phyloP scores from a whole-genome alignment of 108 stramenopile genomes.

The Fragilaria radians region DNA sequence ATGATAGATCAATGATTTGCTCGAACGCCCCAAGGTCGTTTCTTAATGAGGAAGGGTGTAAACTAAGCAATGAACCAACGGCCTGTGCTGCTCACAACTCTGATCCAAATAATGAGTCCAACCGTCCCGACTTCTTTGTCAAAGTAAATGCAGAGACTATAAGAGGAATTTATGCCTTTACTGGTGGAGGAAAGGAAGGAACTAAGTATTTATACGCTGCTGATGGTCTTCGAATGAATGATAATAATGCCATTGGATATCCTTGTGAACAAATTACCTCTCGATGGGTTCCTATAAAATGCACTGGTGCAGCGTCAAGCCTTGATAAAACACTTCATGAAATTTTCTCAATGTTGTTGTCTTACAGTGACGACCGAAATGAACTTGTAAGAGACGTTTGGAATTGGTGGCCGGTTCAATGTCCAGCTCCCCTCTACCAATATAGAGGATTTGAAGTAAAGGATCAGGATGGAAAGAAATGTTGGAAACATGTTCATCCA shows the following conservation, averaged over 20 bases:
- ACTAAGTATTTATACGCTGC: not conserved
- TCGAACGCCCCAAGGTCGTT: slow-evolving; percentile 38
- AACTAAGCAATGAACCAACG: slow-evolving; percentile 12
- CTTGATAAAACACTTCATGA: not conserved
- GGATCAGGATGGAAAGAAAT: not conserved
- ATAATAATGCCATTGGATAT: too few species aligned
- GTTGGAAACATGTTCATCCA: slow-evolving; percentile 31
- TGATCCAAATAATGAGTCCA: too few species aligned
- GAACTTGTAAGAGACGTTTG: not conserved
- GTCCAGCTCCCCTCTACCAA: not conserved
- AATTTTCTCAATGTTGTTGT: not conserved
- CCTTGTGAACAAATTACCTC: too few species aligned
- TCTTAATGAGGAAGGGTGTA: slow-evolving; percentile 49
- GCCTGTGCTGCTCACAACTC: too few species aligned
- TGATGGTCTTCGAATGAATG: slow-evolving; percentile 8
- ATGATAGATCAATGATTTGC: too few species aligned
- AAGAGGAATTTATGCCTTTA: too few species aligned
- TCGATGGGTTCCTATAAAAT: too few species aligned
- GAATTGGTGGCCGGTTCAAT: too few species aligned
- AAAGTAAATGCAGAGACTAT: too few species aligned
- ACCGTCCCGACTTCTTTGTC: too few species aligned
- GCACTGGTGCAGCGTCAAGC: not conserved
- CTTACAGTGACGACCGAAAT: not conserved
- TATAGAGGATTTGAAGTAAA: not conserved
- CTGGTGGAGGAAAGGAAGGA: too few species aligned